Evolutionary conservation across 768 basidiomycete genomes (phyloP).

Genomic region (Pleurotus pulmonarius): DNA sequence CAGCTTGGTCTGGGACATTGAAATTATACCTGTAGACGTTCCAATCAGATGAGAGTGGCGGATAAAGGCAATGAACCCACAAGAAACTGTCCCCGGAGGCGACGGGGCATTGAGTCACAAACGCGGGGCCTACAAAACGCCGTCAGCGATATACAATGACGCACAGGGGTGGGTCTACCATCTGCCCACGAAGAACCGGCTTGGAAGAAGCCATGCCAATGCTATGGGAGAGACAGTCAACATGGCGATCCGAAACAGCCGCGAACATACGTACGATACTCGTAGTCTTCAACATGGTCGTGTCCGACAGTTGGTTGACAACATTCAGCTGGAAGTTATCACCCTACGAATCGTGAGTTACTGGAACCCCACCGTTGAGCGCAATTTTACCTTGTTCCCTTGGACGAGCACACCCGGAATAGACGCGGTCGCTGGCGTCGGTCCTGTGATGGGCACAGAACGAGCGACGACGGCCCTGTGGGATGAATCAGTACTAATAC

Average conservation of each 20-base stretch:
- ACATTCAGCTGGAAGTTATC: conserved; percentile 1
- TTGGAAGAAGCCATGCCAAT: conserved; percentile 33
- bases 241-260: no score
- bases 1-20: conserved; percentile 18
- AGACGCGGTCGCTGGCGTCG: no score
- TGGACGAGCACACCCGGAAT: no score
- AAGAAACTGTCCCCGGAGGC: conserved; percentile 7
- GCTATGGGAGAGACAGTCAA: no score
- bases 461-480: no score
- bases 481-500: no score
- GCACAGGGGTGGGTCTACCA: conserved; percentile 14
- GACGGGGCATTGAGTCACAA: conserved; percentile 8
- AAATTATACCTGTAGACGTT: not conserved
- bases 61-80: no score
- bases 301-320: conserved; percentile 32
- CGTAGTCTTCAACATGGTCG: conserved; percentile 45
- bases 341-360: not conserved
- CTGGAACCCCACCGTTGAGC: no score
- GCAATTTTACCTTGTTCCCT: no score
- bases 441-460: no score
- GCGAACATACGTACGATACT: conserved; percentile 36
- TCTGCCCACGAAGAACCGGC: conserved; percentile 27
- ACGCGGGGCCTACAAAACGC: not conserved
- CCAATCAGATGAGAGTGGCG: conserved; percentile 15
- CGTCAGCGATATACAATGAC: no score